phyloP scores from a whole-genome alignment of 257 asterid genomes.

The Salvia splendens region DNA sequence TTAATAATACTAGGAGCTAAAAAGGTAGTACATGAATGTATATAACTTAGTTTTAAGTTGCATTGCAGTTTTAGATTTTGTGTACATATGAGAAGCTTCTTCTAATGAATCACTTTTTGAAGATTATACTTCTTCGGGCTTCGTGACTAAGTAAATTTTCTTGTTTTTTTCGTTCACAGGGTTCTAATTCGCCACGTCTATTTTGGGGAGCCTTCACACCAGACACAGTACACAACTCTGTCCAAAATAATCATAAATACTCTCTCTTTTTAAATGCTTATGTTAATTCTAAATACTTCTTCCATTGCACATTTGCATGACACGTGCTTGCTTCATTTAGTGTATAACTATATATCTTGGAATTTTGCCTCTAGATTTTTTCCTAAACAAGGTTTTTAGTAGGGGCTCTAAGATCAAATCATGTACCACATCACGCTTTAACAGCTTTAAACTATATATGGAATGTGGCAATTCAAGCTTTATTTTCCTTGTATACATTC shows the following conservation, averaged over 20 bases:
- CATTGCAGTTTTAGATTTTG: not conserved
- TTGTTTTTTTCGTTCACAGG: slow-evolving; percentile 43
- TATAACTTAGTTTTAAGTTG: not conserved
- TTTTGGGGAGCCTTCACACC: slow-evolving; percentile 85
- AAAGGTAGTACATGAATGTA: not conserved
- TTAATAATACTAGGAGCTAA: not conserved
- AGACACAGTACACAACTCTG: slow-evolving; percentile 54
- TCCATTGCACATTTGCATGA: not conserved
- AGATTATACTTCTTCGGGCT: slow-evolving; percentile 4
- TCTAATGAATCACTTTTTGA: not conserved
- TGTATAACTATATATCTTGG: not conserved
- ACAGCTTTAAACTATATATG: slow-evolving; percentile 9
- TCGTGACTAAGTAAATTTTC: not conserved
- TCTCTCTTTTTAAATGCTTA: slow-evolving; percentile 5
- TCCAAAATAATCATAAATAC: slow-evolving; percentile 5
- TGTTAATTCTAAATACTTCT: slow-evolving; percentile 9
- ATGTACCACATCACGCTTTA: not conserved
- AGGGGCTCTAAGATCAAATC: not conserved
- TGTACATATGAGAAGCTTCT: not conserved
- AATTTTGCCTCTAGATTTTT: slow-evolving; percentile 10
- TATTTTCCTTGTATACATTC: slow-evolving; percentile 10
- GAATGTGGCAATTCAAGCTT: slow-evolving; percentile 11
- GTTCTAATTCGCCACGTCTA: slow-evolving; percentile 73
- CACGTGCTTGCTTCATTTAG: not conserved
- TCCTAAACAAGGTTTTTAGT: slow-evolving; percentile 9